Evolutionary conservation across 2,329 filamentous ascomycete species (phyloP).

Genomic region (Penicillium sp.): DNA sequence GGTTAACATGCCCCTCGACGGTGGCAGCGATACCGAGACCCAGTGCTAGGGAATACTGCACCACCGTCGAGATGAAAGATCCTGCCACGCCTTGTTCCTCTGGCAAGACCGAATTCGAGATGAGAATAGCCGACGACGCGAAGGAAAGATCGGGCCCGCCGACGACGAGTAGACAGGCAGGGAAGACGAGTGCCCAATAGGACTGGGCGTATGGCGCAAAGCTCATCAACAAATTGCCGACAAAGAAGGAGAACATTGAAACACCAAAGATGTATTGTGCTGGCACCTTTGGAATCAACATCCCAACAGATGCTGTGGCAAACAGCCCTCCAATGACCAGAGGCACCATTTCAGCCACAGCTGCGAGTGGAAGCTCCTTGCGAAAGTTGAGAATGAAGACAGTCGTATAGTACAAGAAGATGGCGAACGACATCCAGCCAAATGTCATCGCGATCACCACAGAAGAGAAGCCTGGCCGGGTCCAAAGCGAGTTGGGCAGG

Average conservation of each 20-base stretch:
- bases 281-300: slow-evolving; percentile 33
- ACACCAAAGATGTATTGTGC: slow-evolving; percentile 38
- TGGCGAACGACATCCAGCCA: slow-evolving; percentile 32
- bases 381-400: slow-evolving; percentile 18
- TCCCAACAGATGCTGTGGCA: slow-evolving; percentile 22
- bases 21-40: slow-evolving; percentile 46
- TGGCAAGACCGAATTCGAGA: slow-evolving; percentile 37
- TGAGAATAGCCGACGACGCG: slow-evolving; percentile 41
- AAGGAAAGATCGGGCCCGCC: slow-evolving; percentile 40
- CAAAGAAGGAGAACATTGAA: slow-evolving; percentile 37
- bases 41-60: slow-evolving; percentile 45
- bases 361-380: slow-evolving; percentile 15
- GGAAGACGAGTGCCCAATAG: slow-evolving; percentile 18
- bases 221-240: slow-evolving; percentile 34
- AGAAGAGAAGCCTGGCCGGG: slow-evolving; percentile 33
- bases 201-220: slow-evolving; percentile 9
- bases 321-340: slow-evolving; percentile 23
- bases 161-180: slow-evolving; percentile 11
- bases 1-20: slow-evolving; percentile 40
- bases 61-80: slow-evolving; percentile 38
- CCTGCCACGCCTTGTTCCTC: slow-evolving; percentile 45
- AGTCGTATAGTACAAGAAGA: slow-evolving; percentile 35
- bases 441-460: slow-evolving; percentile 12
- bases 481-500: slow-evolving; percentile 15
- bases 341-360: slow-evolving; percentile 22